Evolutionary conservation across 257 asterid species (phyloP).

Genomic region (Solanum clarkiae): DNA sequence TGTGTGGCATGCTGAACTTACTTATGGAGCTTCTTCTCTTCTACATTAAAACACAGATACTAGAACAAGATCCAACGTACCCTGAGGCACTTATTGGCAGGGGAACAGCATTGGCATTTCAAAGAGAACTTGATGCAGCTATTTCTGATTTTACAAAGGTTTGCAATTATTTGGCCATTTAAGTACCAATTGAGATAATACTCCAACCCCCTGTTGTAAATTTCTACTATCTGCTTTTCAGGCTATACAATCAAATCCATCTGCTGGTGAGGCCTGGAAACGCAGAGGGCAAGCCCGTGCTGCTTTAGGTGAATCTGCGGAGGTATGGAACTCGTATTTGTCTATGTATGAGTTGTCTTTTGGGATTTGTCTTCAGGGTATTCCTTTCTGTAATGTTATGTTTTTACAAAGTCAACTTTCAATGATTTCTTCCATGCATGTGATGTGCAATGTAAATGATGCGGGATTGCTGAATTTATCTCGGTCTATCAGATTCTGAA

Average conservation of each 20-base stretch:
- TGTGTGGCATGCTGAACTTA: constrained; percentile 2
- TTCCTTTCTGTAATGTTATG: background rate
- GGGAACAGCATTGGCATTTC: constrained; percentile 98
- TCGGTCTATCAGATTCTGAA: background rate
- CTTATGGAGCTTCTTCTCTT: background rate
- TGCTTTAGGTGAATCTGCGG: constrained; percentile 91
- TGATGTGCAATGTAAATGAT: background rate
- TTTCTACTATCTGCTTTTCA: constrained; percentile 1
- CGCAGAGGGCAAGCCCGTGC: constrained; percentile 99
- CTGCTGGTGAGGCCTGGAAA: constrained; percentile 98
- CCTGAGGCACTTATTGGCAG: constrained; percentile 97
- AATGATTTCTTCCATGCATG: background rate
- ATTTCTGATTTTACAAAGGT: constrained; percentile 94
- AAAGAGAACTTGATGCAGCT: constrained; percentile 90
- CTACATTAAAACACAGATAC: constrained; percentile 39
- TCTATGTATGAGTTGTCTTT: constrained; percentile 1
- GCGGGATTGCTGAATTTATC: background rate
- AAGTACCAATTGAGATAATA: background rate
- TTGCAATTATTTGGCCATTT: constrained; percentile 4
- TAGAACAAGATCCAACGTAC: constrained; percentile 79
- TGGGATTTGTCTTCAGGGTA: background rate
- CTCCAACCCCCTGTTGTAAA: background rate
- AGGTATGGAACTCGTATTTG: constrained; percentile 28
- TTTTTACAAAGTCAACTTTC: background rate
- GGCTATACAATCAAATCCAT: constrained; percentile 90